phyloP scores from a whole-genome alignment of 495 filamentous ascomycete species.

The Poronia punctata region DNA sequence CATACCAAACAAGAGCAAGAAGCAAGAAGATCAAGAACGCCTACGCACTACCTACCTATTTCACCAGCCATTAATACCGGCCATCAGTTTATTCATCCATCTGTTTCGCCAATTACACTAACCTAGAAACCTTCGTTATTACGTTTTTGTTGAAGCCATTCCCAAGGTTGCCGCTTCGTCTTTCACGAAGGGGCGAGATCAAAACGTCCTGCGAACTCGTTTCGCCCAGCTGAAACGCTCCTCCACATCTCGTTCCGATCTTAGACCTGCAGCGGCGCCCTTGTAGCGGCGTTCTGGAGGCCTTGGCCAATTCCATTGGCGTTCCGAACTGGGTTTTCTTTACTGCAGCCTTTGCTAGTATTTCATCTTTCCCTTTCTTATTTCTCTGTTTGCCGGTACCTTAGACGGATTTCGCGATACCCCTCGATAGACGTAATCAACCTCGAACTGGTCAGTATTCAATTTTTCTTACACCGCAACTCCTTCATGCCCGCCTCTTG shows the following conservation, averaged over 20 bases:
- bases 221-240: constrained; percentile 11
- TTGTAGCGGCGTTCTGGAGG: constrained; percentile 19
- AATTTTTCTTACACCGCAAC: constrained; percentile 1
- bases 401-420: constrained; percentile 35
- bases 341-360: constrained; percentile 6
- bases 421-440: constrained; percentile 34
- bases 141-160: constrained; percentile 3
- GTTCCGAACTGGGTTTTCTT: constrained; percentile 17
- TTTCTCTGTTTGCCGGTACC: constrained; percentile 11
- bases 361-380: constrained; percentile 11
- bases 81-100: too few species aligned
- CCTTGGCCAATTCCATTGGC: constrained; percentile 12
- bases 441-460: constrained; percentile 22
- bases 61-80: too few species aligned
- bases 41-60: constrained; percentile 3
- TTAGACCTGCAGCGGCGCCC: constrained; percentile 12
- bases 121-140: too few species aligned
- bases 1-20: not conserved
- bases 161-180: constrained; percentile 1
- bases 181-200: constrained; percentile 1
- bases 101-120: too few species aligned
- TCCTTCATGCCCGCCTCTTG: too few species aligned
- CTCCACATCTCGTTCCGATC: constrained; percentile 10
- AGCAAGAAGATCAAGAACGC: constrained; percentile 4
- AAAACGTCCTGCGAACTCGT: constrained; percentile 8